A percentile compares a stretch with the other conserved stretches of the same genome.
Conservation (phyloP, 192 early-diverging fungal genomes). For the Diversispora eburnea region DNA sequence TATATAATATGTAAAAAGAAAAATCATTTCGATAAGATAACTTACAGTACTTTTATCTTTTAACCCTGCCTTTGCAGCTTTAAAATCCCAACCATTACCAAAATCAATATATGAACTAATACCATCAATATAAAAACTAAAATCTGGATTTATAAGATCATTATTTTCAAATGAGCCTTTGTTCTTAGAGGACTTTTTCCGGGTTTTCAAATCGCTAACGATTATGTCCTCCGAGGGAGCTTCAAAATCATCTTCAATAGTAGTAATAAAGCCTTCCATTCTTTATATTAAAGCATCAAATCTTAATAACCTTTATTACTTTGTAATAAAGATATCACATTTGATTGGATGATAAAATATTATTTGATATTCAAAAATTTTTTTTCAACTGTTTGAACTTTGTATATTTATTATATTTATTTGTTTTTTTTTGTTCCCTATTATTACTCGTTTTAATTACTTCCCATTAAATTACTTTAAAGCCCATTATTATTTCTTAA, state of each 20-base stretch:
- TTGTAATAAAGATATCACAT: neutral
- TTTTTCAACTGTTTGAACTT: no score
- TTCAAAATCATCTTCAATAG: conserved; percentile 65
- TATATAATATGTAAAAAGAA: neutral
- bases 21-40: neutral
- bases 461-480: no score
- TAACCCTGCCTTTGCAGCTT: conserved; percentile 69
- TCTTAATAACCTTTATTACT: neutral
- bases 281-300: neutral
- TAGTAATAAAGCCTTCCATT: conserved; percentile 64
- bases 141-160: conserved; percentile 65
- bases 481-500: no score
- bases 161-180: conserved; percentile 25
- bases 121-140: conserved; percentile 75
- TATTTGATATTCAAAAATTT: no score
- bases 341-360: neutral
- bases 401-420: neutral
- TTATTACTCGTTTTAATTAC: no score
- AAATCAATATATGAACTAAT: conserved; percentile 53
- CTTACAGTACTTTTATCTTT: conserved; percentile 53
- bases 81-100: conserved; percentile 79
- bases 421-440: neutral
- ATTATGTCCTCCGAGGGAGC: conserved; percentile 50
- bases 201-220: conserved; percentile 24
- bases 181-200: neutral